Base-by-base conservation (phyloP, 2,329 filamentous ascomycete species). In the Malbranchea zuffiana region DNA sequence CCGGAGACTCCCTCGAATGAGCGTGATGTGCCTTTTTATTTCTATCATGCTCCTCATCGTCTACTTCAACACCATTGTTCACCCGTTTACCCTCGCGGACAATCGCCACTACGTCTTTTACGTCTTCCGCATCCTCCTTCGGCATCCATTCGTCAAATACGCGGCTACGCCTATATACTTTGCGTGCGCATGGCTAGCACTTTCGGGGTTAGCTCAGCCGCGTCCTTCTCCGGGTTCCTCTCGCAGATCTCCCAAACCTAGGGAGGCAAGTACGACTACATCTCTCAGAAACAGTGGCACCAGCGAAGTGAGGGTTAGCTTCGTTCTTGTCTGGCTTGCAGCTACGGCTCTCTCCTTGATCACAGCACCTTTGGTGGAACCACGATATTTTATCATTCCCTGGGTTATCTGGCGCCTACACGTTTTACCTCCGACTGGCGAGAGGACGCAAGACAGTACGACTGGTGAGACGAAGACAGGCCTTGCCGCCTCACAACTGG, bases 81-180 rank as follows among this genome's bases (percentile, higher is more conserved):
- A 98, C 53, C 88, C 90, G 0, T 98, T 96, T 56, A 94, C 87
- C 0, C 72, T 96, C 1, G 90, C 90, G 21, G 90, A 98, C 59
- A 98, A 98, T 59, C 72, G 90, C 2, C 90, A 98, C 58, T 98
- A 94, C 64, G 80, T 93, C 57, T 98, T 98, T 60, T 98, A 98
- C 62, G 68, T 93, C 42, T 98, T 98, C 66, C 78, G 86, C 1
- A 76, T 86, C 51, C 78, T 81, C 4, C 78, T 96, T 24, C 72
- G 81, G 2, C 73, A 82, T 27, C 65, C 68, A 1, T 60, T 66
- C 12, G 60, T 84, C 35, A 78, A 78, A 23, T 86, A 85, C 49
- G 59, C 71, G 1, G 76, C 82, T 1, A 71, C 80, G 0, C 67
- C 78, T 0, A 63, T 80, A 1, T 96, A 98, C 58, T 70, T 81